Base-by-base conservation (phyloP, 495 filamentous ascomycete genomes). In the Cercophora newfieldiana region DNA sequence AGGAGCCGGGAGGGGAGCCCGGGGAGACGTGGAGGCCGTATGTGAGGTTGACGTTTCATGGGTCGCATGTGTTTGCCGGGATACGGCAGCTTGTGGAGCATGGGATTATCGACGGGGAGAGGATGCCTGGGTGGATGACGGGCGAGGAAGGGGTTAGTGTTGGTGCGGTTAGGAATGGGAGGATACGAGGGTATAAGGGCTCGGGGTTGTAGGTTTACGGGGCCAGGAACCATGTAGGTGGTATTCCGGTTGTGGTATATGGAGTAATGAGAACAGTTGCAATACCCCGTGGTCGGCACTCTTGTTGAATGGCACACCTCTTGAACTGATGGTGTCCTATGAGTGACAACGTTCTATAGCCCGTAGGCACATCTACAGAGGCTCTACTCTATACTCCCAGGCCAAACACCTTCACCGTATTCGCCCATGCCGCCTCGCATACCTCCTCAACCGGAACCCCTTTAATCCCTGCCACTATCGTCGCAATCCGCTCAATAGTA, bases 61-160 rank as follows among this genome's bases (percentile, higher is more conserved):
- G 93, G 0, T 70, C 81, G 0, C 91, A 97, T 72, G 86, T 97
- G n/a, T 94, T 96, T 73, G 86, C 87, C 1, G 93, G 93, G 0
- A 80, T 96, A 28, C 81, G 91, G 55, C 84, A 88, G 70, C 81
- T 96, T 28, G 88, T 93, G 0, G 93, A 95, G 72, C 68, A 80
- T 12, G 92, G 91, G 0, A 80, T 91, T 16, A 75, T 95, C 14
- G 86, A 94, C 69, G 90, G 90, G 0, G 83, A 86, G 74, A 83
- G 79, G 24, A 94, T 96, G 87, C 92, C 92, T 0, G 90, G 91
- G 0, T 97, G 93, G 93, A 89, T 96, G 88, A 94, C 91, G 0
- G 93, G 93, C 1, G 91, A 96, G 71, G 92, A 91, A 22, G 90
- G 87, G 0, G 87, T 96, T 3, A 94, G 89, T 67, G 77, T 88